Evolutionary conservation across 192 early-diverging fungal species (phyloP).

Genomic region (Obelidium mucronatum): DNA sequence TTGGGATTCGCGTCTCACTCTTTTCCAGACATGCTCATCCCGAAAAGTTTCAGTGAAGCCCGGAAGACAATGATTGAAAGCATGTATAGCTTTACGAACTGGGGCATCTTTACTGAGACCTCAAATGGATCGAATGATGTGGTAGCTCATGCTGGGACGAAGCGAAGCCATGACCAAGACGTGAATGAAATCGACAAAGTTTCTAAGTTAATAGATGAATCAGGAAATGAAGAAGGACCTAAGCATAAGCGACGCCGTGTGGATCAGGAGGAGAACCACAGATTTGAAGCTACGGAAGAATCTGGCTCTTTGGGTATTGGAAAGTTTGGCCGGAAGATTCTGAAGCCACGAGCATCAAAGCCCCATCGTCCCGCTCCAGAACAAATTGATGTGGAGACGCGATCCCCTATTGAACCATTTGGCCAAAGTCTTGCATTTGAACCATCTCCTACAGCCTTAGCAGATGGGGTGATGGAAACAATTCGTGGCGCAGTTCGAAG

Average conservation of each 20-base stretch:
- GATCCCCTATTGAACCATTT: not conserved
- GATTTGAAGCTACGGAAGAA: not conserved
- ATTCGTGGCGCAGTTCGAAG: conserved; percentile 13
- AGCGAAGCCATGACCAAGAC: conserved; percentile 19
- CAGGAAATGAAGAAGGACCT: not conserved
- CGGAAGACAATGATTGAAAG: conserved; percentile 13
- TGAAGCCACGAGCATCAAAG: not conserved
- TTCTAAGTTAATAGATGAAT: not conserved
- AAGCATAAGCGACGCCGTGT: conserved; percentile 18
- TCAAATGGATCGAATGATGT: conserved; percentile 4
- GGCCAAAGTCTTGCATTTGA: not conserved
- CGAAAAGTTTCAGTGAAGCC: conserved; percentile 16
- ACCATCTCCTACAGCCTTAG: conserved; percentile 11
- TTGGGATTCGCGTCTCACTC: not conserved
- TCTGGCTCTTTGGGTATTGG: not conserved
- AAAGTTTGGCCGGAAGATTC: conserved; percentile 13
- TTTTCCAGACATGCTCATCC: not conserved
- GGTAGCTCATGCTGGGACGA: not conserved
- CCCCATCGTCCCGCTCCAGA: not conserved
- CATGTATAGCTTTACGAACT: conserved; percentile 14
- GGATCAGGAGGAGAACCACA: not conserved
- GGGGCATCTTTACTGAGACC: not conserved
- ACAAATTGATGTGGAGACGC: not conserved
- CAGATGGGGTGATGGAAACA: conserved; percentile 27
- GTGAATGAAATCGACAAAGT: conserved; percentile 36